Percentiles rank a stretch among this genome's conserved stretches.
phyloP scores from a whole-genome alignment of 305 asterid species.

The Salvia sclarea region DNA sequence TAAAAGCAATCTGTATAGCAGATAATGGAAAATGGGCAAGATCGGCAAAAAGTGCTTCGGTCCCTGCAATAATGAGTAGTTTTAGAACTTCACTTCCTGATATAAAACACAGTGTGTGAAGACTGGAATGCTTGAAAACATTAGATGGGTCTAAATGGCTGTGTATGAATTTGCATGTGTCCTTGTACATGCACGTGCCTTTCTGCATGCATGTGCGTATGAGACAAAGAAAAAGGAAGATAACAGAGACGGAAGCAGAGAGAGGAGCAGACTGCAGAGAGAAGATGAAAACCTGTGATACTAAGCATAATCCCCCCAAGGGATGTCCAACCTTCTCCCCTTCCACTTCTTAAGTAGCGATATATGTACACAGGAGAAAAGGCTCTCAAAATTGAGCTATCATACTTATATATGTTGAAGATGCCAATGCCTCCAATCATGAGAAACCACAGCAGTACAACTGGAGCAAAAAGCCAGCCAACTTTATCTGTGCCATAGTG shows the following conservation, averaged over 20 bases:
- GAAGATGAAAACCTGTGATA: constrained; percentile 66
- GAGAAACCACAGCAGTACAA: constrained; percentile 87
- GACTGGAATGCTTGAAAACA: constrained; percentile 6
- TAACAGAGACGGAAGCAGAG: not conserved
- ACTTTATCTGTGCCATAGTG: constrained; percentile 93
- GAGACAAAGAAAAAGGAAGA: not conserved
- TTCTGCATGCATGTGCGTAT: not conserved
- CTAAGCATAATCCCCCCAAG: constrained; percentile 98
- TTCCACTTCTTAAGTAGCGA: constrained; percentile 57
- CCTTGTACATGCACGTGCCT: not conserved
- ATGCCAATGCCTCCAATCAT: constrained; percentile 92
- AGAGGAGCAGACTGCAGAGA: not conserved
- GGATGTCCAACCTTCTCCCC: constrained; percentile 72
- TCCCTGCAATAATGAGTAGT: constrained; percentile 60
- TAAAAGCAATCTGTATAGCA: constrained; percentile 79
- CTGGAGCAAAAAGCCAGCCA: constrained; percentile 94
- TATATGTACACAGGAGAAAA: constrained; percentile 71
- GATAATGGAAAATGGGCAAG: constrained; percentile 74
- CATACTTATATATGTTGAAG: constrained; percentile 66
- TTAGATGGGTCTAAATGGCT: not conserved
- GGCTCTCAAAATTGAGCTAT: constrained; percentile 70
- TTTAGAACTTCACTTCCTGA: constrained; percentile 9
- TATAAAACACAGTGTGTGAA: not conserved
- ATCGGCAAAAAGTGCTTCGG: constrained; percentile 98
- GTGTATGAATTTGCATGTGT: not conserved